Conservation (phyloP, 805 yeast genomes). For the Brettanomyces nanus region DNA sequence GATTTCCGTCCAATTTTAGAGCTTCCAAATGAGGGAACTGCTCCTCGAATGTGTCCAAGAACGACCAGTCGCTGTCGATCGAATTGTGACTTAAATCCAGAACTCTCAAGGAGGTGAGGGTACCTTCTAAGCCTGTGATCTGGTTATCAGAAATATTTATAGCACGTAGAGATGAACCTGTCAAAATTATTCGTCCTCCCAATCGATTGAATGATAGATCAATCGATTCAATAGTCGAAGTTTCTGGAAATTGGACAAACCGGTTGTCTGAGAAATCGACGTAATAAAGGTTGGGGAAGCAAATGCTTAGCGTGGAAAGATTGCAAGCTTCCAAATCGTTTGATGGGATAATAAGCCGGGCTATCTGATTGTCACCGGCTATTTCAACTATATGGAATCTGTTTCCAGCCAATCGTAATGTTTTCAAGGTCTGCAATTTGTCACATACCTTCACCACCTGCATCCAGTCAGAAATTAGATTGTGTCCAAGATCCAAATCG, state of each 20-base stretch:
- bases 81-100: constrained; percentile 48
- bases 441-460: constrained; percentile 31
- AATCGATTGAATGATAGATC: constrained; percentile 3
- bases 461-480: constrained; percentile 38
- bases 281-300: background rate
- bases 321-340: constrained; percentile 7
- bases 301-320: background rate
- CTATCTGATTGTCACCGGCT: constrained; percentile 8
- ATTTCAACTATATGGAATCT: constrained; percentile 22
- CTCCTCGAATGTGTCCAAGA: constrained; percentile 34
- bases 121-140: background rate
- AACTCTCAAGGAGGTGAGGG: constrained; percentile 7
- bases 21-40: constrained; percentile 35
- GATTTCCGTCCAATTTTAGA: constrained; percentile 46
- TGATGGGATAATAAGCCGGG: constrained; percentile 14
- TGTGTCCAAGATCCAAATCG: constrained; percentile 52
- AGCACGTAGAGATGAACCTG: constrained; percentile 7
- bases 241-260: background rate
- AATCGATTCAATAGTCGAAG: background rate
- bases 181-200: background rate
- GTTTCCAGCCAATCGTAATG: constrained; percentile 49
- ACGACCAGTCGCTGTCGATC: constrained; percentile 38
- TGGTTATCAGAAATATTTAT: constrained; percentile 33
- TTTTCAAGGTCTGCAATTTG: constrained; percentile 29
- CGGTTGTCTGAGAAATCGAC: constrained; percentile 1